A percentile compares a stretch with the other conserved stretches of the same genome.
phyloP scores from a whole-genome alignment of 805 yeast species.

The Candida bentonensis region DNA sequence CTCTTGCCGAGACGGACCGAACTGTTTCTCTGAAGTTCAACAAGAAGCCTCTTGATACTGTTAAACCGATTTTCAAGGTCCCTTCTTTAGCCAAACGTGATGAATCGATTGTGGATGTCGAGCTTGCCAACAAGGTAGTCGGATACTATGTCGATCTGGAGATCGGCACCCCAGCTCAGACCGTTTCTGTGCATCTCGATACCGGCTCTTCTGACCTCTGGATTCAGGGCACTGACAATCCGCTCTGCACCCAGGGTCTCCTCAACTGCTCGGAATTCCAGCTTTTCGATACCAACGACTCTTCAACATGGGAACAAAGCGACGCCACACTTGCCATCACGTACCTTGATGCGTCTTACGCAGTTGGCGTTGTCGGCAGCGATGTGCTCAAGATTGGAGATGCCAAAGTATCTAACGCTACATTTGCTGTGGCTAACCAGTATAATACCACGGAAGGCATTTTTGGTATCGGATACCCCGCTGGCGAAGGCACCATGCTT shows the following conservation, averaged over 20 bases:
- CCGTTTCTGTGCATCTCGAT: slow-evolving; percentile 29
- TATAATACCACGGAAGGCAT: not conserved
- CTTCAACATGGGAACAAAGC: slow-evolving; percentile 15
- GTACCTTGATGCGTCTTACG: slow-evolving; percentile 33
- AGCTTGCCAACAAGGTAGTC: slow-evolving; percentile 13
- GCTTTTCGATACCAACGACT: slow-evolving; percentile 17
- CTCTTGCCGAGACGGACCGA: not conserved
- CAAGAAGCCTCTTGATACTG: not conserved
- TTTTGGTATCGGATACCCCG: slow-evolving; percentile 1
- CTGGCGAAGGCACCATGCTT: not conserved
- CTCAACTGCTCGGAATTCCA: not conserved
- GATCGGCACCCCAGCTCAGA: slow-evolving; percentile 32
- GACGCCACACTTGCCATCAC: slow-evolving; percentile 11
- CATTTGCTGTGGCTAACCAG: not conserved
- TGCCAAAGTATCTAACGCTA: not conserved
- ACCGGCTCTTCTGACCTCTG: slow-evolving; percentile 39
- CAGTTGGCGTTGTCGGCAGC: slow-evolving; percentile 29
- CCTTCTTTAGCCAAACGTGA: no score
- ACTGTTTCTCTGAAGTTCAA: not conserved
- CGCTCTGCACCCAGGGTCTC: slow-evolving; percentile 9
- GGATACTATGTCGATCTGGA: slow-evolving; percentile 21
- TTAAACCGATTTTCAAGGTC: not conserved
- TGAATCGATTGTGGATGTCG: not conserved
- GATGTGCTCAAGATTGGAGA: slow-evolving; percentile 42
- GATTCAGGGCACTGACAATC: slow-evolving; percentile 26